These are phyloP conservation scores for Talaromyces sp. DNA, from an alignment of 2,329 filamentous ascomycete species.

Conservation along the genomic window DNA sequence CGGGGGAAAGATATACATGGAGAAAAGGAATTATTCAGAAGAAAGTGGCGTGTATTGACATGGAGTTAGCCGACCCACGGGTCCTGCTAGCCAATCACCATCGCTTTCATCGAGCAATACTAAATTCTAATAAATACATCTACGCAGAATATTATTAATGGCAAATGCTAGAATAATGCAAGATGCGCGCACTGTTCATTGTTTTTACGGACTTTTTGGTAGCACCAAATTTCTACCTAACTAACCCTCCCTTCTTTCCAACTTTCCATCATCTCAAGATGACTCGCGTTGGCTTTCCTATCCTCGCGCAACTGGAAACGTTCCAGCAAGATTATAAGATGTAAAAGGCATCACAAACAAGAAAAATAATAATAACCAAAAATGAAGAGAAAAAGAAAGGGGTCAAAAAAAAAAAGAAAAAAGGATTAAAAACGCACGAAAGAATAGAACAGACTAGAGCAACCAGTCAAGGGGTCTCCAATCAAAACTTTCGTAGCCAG, in stretches of 20 bases:
- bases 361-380: slow-evolving; percentile 18
- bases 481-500: slow-evolving; percentile 30
- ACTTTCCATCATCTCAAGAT: neutral
- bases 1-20: neutral
- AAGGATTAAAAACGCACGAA: slow-evolving; percentile 13
- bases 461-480: slow-evolving; percentile 21
- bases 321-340: slow-evolving; percentile 1
- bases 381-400: neutral
- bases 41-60: neutral
- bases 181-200: neutral
- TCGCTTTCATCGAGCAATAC: neutral
- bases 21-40: neutral
- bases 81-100: neutral
- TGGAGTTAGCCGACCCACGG: neutral
- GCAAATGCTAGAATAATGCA: neutral
- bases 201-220: neutral
- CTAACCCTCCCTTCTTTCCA: neutral
- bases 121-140: neutral
- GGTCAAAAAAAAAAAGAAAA: slow-evolving; percentile 16
- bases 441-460: slow-evolving; percentile 17
- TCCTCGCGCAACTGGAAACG: neutral
- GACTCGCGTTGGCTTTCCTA: neutral
- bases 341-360: slow-evolving; percentile 21
- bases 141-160: neutral
- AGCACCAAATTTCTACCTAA: neutral